Percentiles rank a stretch among this genome's conserved stretches.
These are phyloP conservation scores for Pyrus hybrid DNA, from an alignment of 331 rosid species.

Conservation along the genomic window DNA sequence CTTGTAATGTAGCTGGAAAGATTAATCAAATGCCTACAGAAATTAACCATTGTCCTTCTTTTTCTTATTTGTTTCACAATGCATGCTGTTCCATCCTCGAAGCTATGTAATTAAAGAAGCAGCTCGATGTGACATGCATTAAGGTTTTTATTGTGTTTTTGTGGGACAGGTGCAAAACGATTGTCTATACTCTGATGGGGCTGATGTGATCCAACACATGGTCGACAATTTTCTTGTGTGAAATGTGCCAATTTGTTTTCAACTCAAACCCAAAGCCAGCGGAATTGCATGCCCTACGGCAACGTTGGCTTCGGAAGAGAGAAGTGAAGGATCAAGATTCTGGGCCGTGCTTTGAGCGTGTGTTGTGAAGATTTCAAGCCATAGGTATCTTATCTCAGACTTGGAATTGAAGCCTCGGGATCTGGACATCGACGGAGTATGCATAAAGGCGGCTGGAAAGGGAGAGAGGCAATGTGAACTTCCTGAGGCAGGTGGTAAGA, in stretches of 20 bases:
- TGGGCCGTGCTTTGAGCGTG: background rate
- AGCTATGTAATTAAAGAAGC: too few species aligned
- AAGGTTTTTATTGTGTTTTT: background rate
- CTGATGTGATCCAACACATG: conserved; percentile 79
- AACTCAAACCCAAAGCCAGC: background rate
- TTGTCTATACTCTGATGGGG: conserved; percentile 58
- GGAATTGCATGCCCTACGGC: background rate
- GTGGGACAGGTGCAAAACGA: conserved; percentile 45
- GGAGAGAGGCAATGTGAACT: too few species aligned
- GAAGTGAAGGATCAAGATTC: background rate
- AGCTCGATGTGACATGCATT: background rate
- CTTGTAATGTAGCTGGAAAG: background rate
- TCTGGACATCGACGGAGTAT: conserved; percentile 2
- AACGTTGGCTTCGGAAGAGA: background rate
- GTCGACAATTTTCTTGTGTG: conserved; percentile 57
- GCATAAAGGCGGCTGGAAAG: background rate
- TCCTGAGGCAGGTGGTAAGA: background rate
- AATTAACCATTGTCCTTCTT: background rate
- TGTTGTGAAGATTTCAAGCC: background rate
- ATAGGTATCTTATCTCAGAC: background rate
- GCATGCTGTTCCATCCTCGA: background rate
- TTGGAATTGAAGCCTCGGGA: background rate
- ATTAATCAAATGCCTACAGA: background rate
- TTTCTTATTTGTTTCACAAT: background rate
- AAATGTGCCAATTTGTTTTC: background rate